Percentiles rank a stretch among this genome's conserved stretches.
Conservation (phyloP, 1,139 yeast genomes). For the Debaryomyces sp. region DNA sequence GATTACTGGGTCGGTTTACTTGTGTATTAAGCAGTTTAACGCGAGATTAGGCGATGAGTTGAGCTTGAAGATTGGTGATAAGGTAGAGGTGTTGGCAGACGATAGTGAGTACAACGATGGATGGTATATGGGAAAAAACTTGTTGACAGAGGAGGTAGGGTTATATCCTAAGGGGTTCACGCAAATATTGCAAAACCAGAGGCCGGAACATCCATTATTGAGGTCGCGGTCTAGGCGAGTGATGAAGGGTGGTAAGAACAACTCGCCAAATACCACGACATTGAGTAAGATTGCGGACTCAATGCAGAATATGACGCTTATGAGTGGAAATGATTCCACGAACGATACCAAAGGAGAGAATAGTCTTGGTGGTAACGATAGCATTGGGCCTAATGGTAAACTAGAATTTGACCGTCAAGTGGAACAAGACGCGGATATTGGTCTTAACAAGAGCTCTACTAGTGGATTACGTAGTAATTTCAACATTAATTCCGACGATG, state of each 20-base stretch:
- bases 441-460: not conserved
- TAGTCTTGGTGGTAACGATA: not conserved
- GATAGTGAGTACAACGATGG: conserved; percentile 95
- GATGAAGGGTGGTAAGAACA: conserved; percentile 22
- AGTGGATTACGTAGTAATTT: not conserved
- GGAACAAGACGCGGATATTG: not conserved
- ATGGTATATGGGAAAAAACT: conserved; percentile 91
- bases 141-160: conserved; percentile 73
- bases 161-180: conserved; percentile 89
- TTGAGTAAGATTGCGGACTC: conserved; percentile 19
- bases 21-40: conserved; percentile 81
- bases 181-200: conserved; percentile 36
- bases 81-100: conserved; percentile 84
- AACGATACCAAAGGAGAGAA: conserved; percentile 1
- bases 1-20: conserved; percentile 28
- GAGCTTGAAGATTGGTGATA: conserved; percentile 78
- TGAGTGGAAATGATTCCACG: not conserved
- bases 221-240: conserved; percentile 63
- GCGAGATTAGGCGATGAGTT: conserved; percentile 92
- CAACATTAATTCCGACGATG: not conserved
- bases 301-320: conserved; percentile 17
- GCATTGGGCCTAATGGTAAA: not conserved
- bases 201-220: conserved; percentile 33
- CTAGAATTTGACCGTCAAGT: not conserved
- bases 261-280: conserved; percentile 13